These are phyloP conservation scores for Babesia bovis DNA, from an alignment of 169 alveolate species.

Conservation along the genomic window DNA sequence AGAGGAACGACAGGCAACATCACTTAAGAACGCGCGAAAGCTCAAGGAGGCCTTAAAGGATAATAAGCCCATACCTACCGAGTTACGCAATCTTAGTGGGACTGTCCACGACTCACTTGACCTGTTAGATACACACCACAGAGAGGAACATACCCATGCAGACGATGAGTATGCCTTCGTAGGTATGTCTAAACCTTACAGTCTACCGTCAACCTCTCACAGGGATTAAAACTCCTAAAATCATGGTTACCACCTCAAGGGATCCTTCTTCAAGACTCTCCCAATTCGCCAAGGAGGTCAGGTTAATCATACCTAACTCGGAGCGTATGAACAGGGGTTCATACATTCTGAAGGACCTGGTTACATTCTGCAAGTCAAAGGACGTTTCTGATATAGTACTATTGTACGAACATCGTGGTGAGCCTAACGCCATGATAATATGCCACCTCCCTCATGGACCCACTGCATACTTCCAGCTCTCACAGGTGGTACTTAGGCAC, in stretches of 20 bases:
- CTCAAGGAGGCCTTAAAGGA: conserved; percentile 58
- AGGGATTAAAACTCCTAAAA: conserved; percentile 91
- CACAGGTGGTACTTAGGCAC: conserved; percentile 95
- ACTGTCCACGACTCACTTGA: conserved; percentile 63
- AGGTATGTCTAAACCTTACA: conserved; percentile 68
- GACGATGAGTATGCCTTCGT: conserved; percentile 68
- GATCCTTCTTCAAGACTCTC: conserved; percentile 92
- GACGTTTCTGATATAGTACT: conserved; percentile 92
- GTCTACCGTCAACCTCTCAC: conserved; percentile 71
- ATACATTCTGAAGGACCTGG: conserved; percentile 92
- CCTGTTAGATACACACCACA: conserved; percentile 48
- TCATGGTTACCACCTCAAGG: conserved; percentile 95
- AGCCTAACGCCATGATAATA: conserved; percentile 97
- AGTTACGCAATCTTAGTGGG: conserved; percentile 61
- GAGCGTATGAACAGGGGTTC: conserved; percentile 96
- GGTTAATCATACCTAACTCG: conserved; percentile 92
- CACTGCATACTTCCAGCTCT: conserved; percentile 95
- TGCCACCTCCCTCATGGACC: conserved; percentile 99
- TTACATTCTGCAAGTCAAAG: conserved; percentile 89
- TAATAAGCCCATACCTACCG: conserved; percentile 66
- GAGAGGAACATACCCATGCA: conserved; percentile 61
- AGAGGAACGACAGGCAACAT: conserved; percentile 38
- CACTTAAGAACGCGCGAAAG: conserved; percentile 60
- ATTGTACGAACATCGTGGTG: conserved; percentile 83
- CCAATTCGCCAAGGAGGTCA: conserved; percentile 94